Percentiles rank a stretch among this genome's conserved stretches.
Conservation (phyloP, 2,329 filamentous ascomycete genomes). For the Fusarium verrucosum region DNA sequence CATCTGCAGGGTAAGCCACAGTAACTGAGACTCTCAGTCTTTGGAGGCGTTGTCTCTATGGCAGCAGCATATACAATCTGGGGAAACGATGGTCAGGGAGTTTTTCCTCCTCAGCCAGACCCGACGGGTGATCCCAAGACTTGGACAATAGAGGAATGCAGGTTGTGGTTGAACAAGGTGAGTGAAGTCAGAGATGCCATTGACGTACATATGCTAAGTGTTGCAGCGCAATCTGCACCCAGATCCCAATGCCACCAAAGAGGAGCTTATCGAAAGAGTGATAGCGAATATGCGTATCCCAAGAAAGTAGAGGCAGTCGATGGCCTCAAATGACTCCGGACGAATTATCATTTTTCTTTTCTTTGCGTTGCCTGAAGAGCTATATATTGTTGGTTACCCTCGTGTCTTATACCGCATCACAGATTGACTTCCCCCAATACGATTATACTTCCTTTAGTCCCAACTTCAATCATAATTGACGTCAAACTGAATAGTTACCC, state of each 20-base stretch:
- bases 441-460: neutral
- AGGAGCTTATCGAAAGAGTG: slow-evolving; percentile 59
- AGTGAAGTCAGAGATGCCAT: slow-evolving; percentile 13
- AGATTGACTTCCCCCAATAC: neutral
- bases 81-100: slow-evolving; percentile 69
- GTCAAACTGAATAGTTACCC: neutral
- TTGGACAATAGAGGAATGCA: slow-evolving; percentile 85
- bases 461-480: neutral
- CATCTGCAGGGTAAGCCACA: slow-evolving; percentile 34
- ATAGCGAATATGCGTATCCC: slow-evolving; percentile 58
- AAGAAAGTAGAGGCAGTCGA: slow-evolving; percentile 36
- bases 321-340: neutral
- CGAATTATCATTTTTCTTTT: neutral
- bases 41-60: slow-evolving; percentile 30
- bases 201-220: neutral
- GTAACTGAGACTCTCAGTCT: slow-evolving; percentile 23
- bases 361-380: neutral
- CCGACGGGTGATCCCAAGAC: slow-evolving; percentile 75
- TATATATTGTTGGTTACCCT: neutral
- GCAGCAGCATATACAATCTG: slow-evolving; percentile 82
- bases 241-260: slow-evolving; percentile 53
- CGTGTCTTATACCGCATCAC: slow-evolving; percentile 15
- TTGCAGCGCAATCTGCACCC: slow-evolving; percentile 59
- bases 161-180: slow-evolving; percentile 83
- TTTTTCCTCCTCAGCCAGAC: slow-evolving; percentile 80